Conservation (phyloP, 176 grass and related monocot genomes). For the Urochloa ruziziensis region DNA sequence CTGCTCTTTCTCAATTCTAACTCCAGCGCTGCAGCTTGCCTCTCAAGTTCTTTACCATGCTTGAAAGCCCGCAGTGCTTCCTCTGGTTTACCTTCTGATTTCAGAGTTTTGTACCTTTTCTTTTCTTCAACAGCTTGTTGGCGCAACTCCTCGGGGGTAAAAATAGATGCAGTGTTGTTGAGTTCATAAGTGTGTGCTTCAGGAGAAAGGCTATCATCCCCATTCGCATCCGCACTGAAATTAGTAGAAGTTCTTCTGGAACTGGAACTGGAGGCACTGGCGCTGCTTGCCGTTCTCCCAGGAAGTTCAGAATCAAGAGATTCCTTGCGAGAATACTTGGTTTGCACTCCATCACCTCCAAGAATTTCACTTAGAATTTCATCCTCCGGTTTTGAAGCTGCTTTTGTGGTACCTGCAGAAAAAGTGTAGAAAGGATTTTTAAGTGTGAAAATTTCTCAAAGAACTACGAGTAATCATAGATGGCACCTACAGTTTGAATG, state of each 20-base stretch:
- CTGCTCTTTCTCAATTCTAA: conserved; percentile 61
- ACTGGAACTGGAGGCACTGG: conserved; percentile 37
- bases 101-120: conserved; percentile 70
- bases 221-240: conserved; percentile 29
- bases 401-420: conserved; percentile 54
- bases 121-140: conserved; percentile 92
- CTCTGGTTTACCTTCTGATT: conserved; percentile 85
- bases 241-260: conserved; percentile 37
- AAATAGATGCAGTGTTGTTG: conserved; percentile 39
- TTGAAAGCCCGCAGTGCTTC: conserved; percentile 92
- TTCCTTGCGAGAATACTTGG: conserved; percentile 34
- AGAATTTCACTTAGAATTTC: conserved; percentile 61
- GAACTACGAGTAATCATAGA: conserved; percentile 1
- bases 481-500: background rate
- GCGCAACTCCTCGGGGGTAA: conserved; percentile 80
- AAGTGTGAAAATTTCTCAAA: background rate
- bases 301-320: conserved; percentile 27
- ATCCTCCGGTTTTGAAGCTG: conserved; percentile 55
- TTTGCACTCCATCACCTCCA: conserved; percentile 49
- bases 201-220: conserved; percentile 34
- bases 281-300: conserved; percentile 33
- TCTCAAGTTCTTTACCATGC: conserved; percentile 83
- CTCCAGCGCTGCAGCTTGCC: conserved; percentile 77
- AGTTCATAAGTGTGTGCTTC: conserved; percentile 53
- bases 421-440: background rate